phyloP scores from a whole-genome alignment of 2,329 filamentous ascomycete species.

The Xylaria sp. region DNA sequence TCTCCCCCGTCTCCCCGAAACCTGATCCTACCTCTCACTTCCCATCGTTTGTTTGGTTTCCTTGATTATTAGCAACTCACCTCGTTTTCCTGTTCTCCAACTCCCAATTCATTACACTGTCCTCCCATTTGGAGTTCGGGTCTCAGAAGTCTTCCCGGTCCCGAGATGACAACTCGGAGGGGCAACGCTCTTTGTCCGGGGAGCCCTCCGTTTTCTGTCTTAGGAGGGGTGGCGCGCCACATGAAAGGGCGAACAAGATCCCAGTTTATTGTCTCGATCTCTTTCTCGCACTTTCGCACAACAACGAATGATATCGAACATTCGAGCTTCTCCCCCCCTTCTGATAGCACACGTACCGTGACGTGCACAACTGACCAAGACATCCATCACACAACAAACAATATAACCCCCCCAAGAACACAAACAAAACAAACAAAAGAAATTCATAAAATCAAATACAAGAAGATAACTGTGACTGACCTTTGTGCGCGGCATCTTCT shows the following conservation, averaged over 20 bases:
- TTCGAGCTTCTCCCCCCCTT: slow-evolving; percentile 3
- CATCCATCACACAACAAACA: slow-evolving; percentile 8
- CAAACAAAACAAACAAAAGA: slow-evolving; percentile 12
- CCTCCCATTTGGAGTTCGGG: slow-evolving; percentile 1
- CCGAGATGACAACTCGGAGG: slow-evolving; percentile 28
- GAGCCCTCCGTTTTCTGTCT: slow-evolving; percentile 20
- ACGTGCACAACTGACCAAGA: not conserved
- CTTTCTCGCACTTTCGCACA: slow-evolving; percentile 9
- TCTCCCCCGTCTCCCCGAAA: slow-evolving; percentile 12
- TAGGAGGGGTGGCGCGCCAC: slow-evolving; percentile 18
- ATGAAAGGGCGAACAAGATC: slow-evolving; percentile 26
- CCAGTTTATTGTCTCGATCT: slow-evolving; percentile 23
- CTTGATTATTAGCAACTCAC: not conserved
- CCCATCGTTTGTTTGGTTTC: slow-evolving; percentile 10
- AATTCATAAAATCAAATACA: slow-evolving; percentile 5
- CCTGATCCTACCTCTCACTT: slow-evolving; percentile 6
- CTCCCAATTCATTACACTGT: not conserved
- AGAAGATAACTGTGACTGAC: slow-evolving; percentile 16
- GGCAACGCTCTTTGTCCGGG: slow-evolving; percentile 24
- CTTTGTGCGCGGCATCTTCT: slow-evolving; percentile 18
- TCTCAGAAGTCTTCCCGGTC: slow-evolving; percentile 16
- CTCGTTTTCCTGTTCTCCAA: slow-evolving; percentile 7
- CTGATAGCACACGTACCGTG: not conserved
- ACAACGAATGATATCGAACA: slow-evolving; percentile 14
- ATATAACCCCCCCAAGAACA: slow-evolving; percentile 11